Conservation (phyloP, 1,284 basidiomycete species). For the Ustilago trichophora region DNA sequence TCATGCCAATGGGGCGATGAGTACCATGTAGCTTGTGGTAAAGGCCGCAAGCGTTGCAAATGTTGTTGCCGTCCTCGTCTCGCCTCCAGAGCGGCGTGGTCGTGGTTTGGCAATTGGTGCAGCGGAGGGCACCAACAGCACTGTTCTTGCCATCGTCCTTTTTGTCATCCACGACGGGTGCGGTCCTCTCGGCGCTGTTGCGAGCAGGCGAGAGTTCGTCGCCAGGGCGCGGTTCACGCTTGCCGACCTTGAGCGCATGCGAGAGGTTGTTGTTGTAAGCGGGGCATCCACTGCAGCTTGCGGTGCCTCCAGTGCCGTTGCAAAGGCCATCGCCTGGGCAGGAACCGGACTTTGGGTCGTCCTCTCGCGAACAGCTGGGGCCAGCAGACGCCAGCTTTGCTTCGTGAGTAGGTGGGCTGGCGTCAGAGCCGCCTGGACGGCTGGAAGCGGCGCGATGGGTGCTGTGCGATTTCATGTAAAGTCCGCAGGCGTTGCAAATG, state of each 20-base stretch:
- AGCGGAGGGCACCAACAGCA: slow-evolving; percentile 67
- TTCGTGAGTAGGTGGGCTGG: slow-evolving; percentile 23
- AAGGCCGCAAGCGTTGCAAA: slow-evolving; percentile 83
- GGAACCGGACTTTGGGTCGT: slow-evolving; percentile 49
- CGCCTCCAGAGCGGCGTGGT: slow-evolving; percentile 90
- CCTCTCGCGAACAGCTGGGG: slow-evolving; percentile 16
- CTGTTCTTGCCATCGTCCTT: slow-evolving; percentile 33
- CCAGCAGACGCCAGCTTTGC: slow-evolving; percentile 11
- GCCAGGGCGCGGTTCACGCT: slow-evolving; percentile 23
- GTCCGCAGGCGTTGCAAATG: slow-evolving; percentile 80
- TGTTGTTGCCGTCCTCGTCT: slow-evolving; percentile 88
- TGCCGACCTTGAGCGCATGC: slow-evolving; percentile 42
- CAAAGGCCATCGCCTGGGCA: slow-evolving; percentile 63
- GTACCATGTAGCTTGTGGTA: slow-evolving; percentile 98
- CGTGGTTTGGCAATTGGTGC: slow-evolving; percentile 87
- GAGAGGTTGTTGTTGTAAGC: slow-evolving; percentile 62
- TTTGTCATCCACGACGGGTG: slow-evolving; percentile 16
- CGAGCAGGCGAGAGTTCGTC: slow-evolving; percentile 25
- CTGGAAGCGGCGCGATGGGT: slow-evolving; percentile 32
- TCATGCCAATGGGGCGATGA: slow-evolving; percentile 96
- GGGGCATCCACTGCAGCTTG: slow-evolving; percentile 60
- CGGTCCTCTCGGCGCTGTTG: slow-evolving; percentile 9
- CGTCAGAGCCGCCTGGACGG: slow-evolving; percentile 19
- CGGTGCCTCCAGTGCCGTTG: slow-evolving; percentile 62
- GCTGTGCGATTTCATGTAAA: slow-evolving; percentile 53